Conservation (phyloP, 1,139 yeast species). For the Suhomyces choctaworum region DNA sequence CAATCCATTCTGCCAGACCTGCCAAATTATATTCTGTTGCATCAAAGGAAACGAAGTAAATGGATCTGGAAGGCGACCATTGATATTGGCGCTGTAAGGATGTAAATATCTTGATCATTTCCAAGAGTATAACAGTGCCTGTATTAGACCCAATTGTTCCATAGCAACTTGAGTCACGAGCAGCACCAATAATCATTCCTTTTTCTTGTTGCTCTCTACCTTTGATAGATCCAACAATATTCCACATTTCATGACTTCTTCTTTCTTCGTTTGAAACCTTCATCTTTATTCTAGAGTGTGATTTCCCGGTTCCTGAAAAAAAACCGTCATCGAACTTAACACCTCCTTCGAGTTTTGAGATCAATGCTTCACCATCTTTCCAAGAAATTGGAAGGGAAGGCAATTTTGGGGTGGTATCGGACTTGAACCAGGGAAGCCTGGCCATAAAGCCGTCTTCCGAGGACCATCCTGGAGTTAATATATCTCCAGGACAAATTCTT, state of each 20-base stretch:
- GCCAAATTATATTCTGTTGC: constrained; percentile 81
- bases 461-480: constrained; percentile 77
- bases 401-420: constrained; percentile 61
- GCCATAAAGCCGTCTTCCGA: constrained; percentile 43
- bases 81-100: constrained; percentile 60
- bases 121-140: constrained; percentile 73
- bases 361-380: constrained; percentile 59
- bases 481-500: constrained; percentile 73
- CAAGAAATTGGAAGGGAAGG: constrained; percentile 79
- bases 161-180: constrained; percentile 73
- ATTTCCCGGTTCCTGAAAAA: constrained; percentile 28
- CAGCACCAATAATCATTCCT: constrained; percentile 79
- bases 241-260: constrained; percentile 72
- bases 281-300: constrained; percentile 29
- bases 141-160: constrained; percentile 77
- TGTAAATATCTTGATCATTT: constrained; percentile 71
- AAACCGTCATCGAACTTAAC: constrained; percentile 29
- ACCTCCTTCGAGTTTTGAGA: constrained; percentile 53
- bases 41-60: constrained; percentile 85
- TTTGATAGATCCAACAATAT: constrained; percentile 71
- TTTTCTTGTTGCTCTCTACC: constrained; percentile 81
- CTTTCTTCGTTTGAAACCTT: constrained; percentile 51
- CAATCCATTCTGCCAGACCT: constrained; percentile 82
- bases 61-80: constrained; percentile 84
- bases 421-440: constrained; percentile 45